Conservation (phyloP, 805 yeast species). For the Novakomyces olei region DNA sequence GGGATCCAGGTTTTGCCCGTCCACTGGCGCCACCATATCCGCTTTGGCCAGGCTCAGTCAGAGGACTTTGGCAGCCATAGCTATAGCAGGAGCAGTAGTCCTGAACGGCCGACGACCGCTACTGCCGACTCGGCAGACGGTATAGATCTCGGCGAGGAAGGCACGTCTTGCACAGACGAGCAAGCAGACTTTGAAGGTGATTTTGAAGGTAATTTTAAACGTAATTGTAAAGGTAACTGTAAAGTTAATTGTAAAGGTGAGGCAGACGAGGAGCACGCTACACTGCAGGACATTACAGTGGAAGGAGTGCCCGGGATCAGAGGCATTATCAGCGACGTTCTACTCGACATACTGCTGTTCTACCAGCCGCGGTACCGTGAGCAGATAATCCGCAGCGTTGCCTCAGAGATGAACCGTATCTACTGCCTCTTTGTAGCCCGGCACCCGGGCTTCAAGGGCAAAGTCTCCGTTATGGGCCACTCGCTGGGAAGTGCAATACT, state of each 20-base stretch:
- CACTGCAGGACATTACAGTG: constrained; percentile 53
- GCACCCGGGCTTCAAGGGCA: constrained; percentile 58
- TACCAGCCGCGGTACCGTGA: constrained; percentile 47
- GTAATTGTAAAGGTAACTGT: too few species aligned
- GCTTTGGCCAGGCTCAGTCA: too few species aligned
- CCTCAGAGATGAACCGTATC: constrained; percentile 37
- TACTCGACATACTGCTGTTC: constrained; percentile 54
- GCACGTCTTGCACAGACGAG: constrained; percentile 11
- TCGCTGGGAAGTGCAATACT: constrained; percentile 75
- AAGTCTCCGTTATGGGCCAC: constrained; percentile 70
- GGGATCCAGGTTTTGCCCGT: constrained; percentile 70
- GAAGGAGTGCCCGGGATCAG: constrained; percentile 53
- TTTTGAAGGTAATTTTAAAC: constrained; percentile 15
- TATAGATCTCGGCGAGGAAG: not conserved
- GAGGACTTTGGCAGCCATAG: too few species aligned
- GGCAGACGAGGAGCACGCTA: constrained; percentile 15
- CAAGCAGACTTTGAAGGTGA: constrained; percentile 18
- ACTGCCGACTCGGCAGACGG: too few species aligned
- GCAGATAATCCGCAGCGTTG: constrained; percentile 41
- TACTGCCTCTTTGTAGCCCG: constrained; percentile 34
- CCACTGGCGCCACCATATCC: constrained; percentile 57
- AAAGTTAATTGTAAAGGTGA: too few species aligned
- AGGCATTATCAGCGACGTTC: constrained; percentile 63
- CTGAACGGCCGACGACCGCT: too few species aligned
- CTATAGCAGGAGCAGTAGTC: too few species aligned